These are phyloP conservation scores for Rhodocollybia butyracea DNA, from an alignment of 768 basidiomycete genomes.

Conservation along the genomic window DNA sequence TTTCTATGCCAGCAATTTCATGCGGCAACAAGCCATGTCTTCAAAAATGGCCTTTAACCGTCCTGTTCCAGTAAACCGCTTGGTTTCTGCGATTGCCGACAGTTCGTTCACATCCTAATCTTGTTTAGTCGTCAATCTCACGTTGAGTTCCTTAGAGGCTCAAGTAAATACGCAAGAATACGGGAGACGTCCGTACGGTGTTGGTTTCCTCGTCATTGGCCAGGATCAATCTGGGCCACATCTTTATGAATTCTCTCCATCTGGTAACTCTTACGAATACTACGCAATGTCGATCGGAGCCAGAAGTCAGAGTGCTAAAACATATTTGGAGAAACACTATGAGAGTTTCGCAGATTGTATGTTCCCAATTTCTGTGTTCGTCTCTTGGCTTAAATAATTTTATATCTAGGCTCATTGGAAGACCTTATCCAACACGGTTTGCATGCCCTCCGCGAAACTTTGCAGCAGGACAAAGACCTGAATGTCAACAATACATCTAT, in stretches of 20 bases:
- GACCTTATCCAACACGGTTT: conserved; percentile 91
- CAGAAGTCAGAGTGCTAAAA: conserved; percentile 96
- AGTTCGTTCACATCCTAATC: conserved; percentile 51
- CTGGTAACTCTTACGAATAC: conserved; percentile 96
- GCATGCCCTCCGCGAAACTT: conserved; percentile 91
- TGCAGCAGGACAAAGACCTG: conserved; percentile 98
- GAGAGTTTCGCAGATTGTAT: conserved; percentile 82
- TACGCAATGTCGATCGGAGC: conserved; percentile 99
- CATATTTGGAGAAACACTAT: conserved; percentile 94
- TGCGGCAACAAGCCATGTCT: conserved; percentile 98
- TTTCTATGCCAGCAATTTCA: conserved; percentile 75
- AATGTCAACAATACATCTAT: conserved; percentile 92
- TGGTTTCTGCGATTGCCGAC: conserved; percentile 92
- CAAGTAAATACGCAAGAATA: conserved; percentile 99
- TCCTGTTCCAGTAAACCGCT: conserved; percentile 89
- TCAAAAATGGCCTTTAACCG: conserved; percentile 95
- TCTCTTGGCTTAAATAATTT: background rate
- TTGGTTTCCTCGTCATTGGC: conserved; percentile 97
- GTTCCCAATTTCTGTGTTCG: background rate
- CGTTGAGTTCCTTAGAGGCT: conserved; percentile 59
- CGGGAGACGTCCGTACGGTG: conserved; percentile 95
- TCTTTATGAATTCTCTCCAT: conserved; percentile 96
- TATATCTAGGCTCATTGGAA: conserved; percentile 73
- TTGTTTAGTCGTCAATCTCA: background rate
- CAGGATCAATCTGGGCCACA: conserved; percentile 96